Evolutionary conservation across 306 rosid genomes (phyloP), one percentile per base, ranked within the genome.

Genomic region (Mimosa bimucronata): DNA sequence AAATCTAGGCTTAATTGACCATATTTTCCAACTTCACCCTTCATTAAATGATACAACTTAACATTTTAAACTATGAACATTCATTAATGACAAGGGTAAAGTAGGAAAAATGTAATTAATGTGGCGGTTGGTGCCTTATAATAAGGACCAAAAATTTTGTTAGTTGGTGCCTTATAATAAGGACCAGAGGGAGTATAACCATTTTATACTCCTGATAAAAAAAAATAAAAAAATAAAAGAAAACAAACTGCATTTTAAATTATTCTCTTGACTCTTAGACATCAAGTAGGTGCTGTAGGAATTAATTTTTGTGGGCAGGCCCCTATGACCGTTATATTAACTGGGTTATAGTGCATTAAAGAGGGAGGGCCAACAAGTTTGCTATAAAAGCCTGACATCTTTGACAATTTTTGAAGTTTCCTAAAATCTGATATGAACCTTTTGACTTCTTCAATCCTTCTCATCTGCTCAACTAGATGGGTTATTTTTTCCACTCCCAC

Each of bases 381-480:
- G 70, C 66, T 41, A 25, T 29, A 77, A 76, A 79, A 83, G 83
- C 80, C 76, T 86, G 86, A 66, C 84, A 82, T 76, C 37, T 82
- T 80, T 82, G 89, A 86, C 85, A 80, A 76, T n/a, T 72, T 77
- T 45, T 42, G 16, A 8, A 26, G 42, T 6, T 44, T 77, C 76
- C 79, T 26, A 70, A 74, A 71, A 21, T 77, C 10, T 19, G 19
- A 42, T 64, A 64, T 74, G 78, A 73, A 77, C 53, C 79, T 77
- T 86, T 86, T 83, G 87, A 83, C 83, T 83, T 62, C 79, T 83
- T 57, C 67, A 82, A 48, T 67, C 19, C 52, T 26, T 34, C 46
- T 34, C 46, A 66, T 37, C 29, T 67, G 48, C 55, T 12, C 81
- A 78, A 75, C 81, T 73, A 53, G 70, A 30, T 7, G 62, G 77